Percentiles rank a stretch among this genome's conserved stretches.
These are phyloP conservation scores for Aristolochia californica DNA, from an alignment of 164 flowering plant species.

Conservation along the genomic window DNA sequence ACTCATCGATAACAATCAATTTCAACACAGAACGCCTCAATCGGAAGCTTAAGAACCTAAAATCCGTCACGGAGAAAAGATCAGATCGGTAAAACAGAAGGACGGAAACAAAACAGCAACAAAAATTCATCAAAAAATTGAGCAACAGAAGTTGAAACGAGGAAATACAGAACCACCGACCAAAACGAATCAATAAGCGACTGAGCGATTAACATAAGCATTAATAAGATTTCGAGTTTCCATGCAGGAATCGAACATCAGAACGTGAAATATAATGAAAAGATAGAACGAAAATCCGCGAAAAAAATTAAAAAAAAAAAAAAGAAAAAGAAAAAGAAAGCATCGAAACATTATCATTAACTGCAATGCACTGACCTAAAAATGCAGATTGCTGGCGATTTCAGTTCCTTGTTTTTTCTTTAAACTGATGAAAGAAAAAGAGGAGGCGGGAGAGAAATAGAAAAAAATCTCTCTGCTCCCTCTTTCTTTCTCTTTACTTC, in stretches of 20 bases:
- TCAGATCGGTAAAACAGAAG: not conserved
- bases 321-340: not conserved
- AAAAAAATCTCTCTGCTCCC: not conserved
- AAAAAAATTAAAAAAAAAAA: not conserved
- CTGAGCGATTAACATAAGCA: not conserved
- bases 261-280: not conserved
- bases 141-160: not conserved
- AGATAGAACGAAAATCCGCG: not conserved
- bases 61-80: not conserved
- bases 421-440: not conserved
- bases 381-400: not conserved
- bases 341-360: not conserved
- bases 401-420: not conserved
- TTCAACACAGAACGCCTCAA: not conserved
- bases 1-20: too few species aligned
- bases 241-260: conserved; percentile 1
- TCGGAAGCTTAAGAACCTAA: not conserved
- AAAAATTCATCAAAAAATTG: not conserved
- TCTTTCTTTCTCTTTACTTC: not conserved
- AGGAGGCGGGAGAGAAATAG: conserved; percentile 3
- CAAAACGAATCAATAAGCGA: not conserved
- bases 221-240: not conserved
- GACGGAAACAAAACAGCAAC: not conserved
- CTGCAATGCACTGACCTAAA: not conserved
- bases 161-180: not conserved